Conservation (phyloP, 176 grass and related monocot genomes). For the Carex littledalei region DNA sequence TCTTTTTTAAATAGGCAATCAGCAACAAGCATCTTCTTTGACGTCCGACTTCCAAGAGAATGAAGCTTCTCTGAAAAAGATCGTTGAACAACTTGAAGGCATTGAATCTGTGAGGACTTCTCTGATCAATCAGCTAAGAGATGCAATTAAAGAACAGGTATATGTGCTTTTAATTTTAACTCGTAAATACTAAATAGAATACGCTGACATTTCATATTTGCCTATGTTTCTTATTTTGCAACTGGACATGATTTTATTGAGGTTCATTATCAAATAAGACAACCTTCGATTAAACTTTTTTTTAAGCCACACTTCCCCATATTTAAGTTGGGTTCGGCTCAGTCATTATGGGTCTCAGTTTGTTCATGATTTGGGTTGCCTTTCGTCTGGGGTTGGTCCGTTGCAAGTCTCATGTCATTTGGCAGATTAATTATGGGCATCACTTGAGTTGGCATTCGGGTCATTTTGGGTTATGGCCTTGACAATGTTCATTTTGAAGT, state of each 20-base stretch:
- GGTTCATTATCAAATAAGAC: conserved; percentile 6
- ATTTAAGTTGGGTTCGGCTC: neutral
- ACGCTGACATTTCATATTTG: neutral
- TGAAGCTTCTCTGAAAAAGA: conserved; percentile 53
- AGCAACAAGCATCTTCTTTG: conserved; percentile 43
- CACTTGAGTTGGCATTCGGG: neutral
- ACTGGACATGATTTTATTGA: neutral
- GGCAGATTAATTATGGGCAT: neutral
- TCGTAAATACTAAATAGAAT: conserved; percentile 6
- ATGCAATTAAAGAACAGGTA: conserved; percentile 78
- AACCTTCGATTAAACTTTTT: neutral
- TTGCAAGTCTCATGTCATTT: neutral
- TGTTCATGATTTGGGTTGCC: neutral
- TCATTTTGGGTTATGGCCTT: neutral
- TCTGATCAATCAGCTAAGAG: conserved; percentile 71
- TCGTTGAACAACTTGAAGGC: conserved; percentile 57
- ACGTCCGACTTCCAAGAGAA: conserved; percentile 60
- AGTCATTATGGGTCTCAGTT: neutral
- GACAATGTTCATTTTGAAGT: neutral
- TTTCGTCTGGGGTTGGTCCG: neutral
- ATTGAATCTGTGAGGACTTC: conserved; percentile 33
- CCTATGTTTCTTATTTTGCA: neutral
- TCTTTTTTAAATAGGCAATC: conserved; percentile 49
- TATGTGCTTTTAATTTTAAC: conserved; percentile 25
- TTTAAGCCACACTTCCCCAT: neutral